Conservation (phyloP, 805 yeast species). For the Kregervanrija pseudodelftensis region DNA sequence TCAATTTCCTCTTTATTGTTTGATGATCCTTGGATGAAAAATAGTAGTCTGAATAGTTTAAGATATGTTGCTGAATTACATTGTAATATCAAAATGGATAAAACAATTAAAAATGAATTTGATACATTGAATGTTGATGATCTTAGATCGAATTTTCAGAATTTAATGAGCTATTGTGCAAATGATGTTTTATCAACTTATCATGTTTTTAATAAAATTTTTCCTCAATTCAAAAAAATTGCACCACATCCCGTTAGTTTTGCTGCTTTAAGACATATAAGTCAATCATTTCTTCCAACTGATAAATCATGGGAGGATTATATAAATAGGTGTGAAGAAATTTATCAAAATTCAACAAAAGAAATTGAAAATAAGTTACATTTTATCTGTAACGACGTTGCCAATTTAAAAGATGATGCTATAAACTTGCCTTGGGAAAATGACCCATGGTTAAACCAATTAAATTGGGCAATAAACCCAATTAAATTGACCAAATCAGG, state of each 20-base stretch:
- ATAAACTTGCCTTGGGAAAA: constrained; percentile 34
- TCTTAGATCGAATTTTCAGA: constrained; percentile 49
- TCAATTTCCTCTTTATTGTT: constrained; percentile 11
- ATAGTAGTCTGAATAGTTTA: constrained; percentile 72
- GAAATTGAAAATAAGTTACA: constrained; percentile 53
- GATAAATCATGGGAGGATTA: constrained; percentile 67
- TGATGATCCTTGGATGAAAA: constrained; percentile 84
- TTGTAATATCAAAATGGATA: constrained; percentile 61
- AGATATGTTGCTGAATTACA: constrained; percentile 75
- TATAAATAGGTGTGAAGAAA: constrained; percentile 56
- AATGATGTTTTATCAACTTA: constrained; percentile 74
- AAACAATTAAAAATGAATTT: constrained; percentile 61
- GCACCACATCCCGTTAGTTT: constrained; percentile 95
- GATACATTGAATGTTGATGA: constrained; percentile 44
- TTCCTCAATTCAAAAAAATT: constrained; percentile 57
- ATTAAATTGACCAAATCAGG: constrained; percentile 61
- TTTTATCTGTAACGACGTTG: constrained; percentile 53
- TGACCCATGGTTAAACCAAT: constrained; percentile 88
- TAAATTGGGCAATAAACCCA: constrained; percentile 77
- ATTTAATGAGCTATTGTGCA: constrained; percentile 75
- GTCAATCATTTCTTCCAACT: constrained; percentile 74
- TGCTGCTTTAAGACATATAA: constrained; percentile 73
- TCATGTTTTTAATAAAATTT: constrained; percentile 56
- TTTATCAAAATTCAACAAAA: constrained; percentile 52
- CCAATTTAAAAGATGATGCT: constrained; percentile 30